Base-by-base conservation (phyloP, 345 rosid species). In the Clarkia xantiana region DNA sequence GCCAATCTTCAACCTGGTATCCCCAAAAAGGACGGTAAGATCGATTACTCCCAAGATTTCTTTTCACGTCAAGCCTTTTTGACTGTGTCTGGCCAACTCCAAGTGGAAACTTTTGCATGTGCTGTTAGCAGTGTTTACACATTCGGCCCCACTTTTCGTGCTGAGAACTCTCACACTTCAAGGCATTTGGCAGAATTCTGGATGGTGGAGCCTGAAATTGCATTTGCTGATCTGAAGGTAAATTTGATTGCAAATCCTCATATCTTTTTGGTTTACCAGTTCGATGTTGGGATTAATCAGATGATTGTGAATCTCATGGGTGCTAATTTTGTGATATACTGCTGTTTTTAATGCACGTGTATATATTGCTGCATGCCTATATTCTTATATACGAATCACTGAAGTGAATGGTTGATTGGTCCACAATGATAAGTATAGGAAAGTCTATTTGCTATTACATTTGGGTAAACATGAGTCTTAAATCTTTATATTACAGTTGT, bases 171-270 rank as follows among this genome's bases (percentile, higher is more conserved):
- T 11, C 94, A 90, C 64, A 90, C 97, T 18, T 86, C 97, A 8
- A 78, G 97, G 72, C 97, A 90, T 79, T 66, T 90, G 59, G 95
- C 97, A n/a, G 97, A 90, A 40, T 90, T 90, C 65, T 86, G 94
- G 97, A 90, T 90, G 97, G 80, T 90, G 47, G 97, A 90, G 72
- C 95, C 96, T 67, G 97, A 90, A 71, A 62, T 90, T 38, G 88
- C 96, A 44, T 81, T 72, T 62, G 95, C 96, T 12, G 94, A 90
- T 72, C 64, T 90, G 43, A 52, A 81, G 88, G 97, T 90, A 69
- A 29, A 44, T 41, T 53, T 13, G 23, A 17, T n/a, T 42, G 25
- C 18, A 5, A 14, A 8, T 44, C 51, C 15, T 42, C 10, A 18
- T 11, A n/a, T 29, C 1, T 29, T 29, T 1, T 29, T 22, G 5